Evolutionary conservation across 495 filamentous ascomycete species (phyloP), one percentile per base, ranked within the genome.

Genomic region (Penicillium desertorum): DNA sequence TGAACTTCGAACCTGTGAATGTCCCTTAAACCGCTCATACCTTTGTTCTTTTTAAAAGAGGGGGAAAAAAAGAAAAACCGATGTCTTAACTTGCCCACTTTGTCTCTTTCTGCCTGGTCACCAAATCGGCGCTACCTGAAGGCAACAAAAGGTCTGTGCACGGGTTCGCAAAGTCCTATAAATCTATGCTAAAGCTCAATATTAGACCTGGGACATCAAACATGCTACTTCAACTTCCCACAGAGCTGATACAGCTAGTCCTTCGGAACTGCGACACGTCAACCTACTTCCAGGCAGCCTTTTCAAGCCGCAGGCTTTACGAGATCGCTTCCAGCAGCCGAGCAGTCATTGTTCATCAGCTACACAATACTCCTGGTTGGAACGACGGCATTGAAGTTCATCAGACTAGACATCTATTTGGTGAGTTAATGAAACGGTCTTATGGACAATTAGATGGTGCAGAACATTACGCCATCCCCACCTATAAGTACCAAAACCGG

Each of bases 261-360:
- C 58, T 79, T 17, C 54, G 60, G 32, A 57, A 62, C n/a, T 69
- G 69, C 32, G 70, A 66, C 12, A 66, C 70, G 0, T 56, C 71
- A 6, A 51, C 66, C 5, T 79, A 69, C 43, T 53, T 78, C 20
- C 72, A 79, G 41, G 59, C 62, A 4, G 66, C 75, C 5, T 61
- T 69, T 30, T 59, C 63, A 44, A 74, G 69, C 48, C 71, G 62
- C 16, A 49, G 58, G 51, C 81, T 96, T n/a, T 91, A 94, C 81
- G 89, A 90, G 78, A 79, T 96, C 62, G 92, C 92, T 52, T 89
- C 89, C 16, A 89, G 83, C 65, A 95, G 88, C 37, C 68, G 72
- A 11, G 64, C 72, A 43, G 60, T 72, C 4, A 59, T 77, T 14
- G 12, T 72, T 5, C 59, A 69, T 44, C 76, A 76, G 43, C 54